These are phyloP conservation scores for Ascochyta rabiei DNA, from an alignment of 2,329 filamentous ascomycete species.

Conservation along the genomic window DNA sequence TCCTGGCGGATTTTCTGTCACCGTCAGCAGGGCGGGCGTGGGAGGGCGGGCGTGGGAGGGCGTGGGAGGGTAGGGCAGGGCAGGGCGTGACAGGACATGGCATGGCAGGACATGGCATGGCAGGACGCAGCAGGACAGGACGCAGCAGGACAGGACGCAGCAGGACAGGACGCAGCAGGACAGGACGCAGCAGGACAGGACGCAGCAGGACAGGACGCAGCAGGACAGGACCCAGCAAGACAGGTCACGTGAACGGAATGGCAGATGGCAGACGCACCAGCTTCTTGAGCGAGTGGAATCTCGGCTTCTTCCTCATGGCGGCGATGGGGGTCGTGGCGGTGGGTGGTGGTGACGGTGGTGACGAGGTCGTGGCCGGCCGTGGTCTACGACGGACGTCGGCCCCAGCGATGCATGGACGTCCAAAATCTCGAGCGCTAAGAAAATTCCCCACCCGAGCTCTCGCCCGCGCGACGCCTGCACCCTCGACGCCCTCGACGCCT, in stretches of 20 bases:
- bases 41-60: background rate
- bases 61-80: too few relatives aligned
- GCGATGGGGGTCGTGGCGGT: constrained; percentile 8
- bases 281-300: constrained; percentile 71
- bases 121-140: too few relatives aligned
- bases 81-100: background rate
- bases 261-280: constrained; percentile 58
- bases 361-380: background rate
- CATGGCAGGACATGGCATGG: too few relatives aligned
- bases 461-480: background rate
- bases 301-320: constrained; percentile 55
- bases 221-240: too few relatives aligned
- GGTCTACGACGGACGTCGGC: too few relatives aligned
- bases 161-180: too few relatives aligned
- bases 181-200: too few relatives aligned
- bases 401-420: background rate
- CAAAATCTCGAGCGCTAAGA: background rate
- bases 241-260: too few relatives aligned
- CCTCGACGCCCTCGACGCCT: background rate
- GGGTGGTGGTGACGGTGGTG: background rate
- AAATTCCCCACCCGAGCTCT: constrained; percentile 2
- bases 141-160: too few relatives aligned
- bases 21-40: too few relatives aligned
- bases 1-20: constrained; percentile 87
- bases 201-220: too few relatives aligned